Evolutionary conservation across 306 rosid genomes (phyloP).

Genomic region (Echinosophora koreensis): DNA sequence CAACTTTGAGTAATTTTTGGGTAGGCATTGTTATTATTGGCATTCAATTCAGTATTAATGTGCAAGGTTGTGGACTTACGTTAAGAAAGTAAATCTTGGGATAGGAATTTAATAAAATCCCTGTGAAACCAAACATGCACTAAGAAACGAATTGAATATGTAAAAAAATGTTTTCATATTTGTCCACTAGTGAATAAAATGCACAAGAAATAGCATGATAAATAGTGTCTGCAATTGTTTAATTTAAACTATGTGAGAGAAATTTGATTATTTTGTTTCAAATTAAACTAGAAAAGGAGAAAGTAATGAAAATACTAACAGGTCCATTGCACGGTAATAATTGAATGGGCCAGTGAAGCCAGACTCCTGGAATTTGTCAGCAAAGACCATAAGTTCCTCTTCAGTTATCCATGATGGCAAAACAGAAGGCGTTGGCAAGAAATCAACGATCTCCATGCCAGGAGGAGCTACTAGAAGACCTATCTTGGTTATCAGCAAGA

Average conservation of each 20-base stretch:
- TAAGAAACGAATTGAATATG: too few species aligned
- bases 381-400: constrained; percentile 70
- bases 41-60: too few species aligned
- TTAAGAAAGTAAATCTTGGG: too few species aligned
- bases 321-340: constrained; percentile 76
- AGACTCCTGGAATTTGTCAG: constrained; percentile 79
- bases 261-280: background rate
- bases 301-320: constrained; percentile 56
- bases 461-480: constrained; percentile 56
- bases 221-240: background rate
- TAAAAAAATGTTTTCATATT: too few species aligned
- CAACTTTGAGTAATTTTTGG: too few species aligned
- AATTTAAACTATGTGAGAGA: background rate
- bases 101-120: too few species aligned
- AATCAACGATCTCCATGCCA: constrained; percentile 78
- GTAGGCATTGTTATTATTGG: too few species aligned
- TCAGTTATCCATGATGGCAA: constrained; percentile 80
- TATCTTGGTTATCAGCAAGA: constrained; percentile 47
- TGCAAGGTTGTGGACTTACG: too few species aligned
- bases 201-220: too few species aligned
- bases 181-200: too few species aligned
- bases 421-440: constrained; percentile 63
- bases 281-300: background rate
- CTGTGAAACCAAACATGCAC: too few species aligned
- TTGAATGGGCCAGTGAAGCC: constrained; percentile 87